These are phyloP conservation scores for Parafenestella ontariensis DNA, from an alignment of 2,329 filamentous ascomycete genomes.

Conservation along the genomic window DNA sequence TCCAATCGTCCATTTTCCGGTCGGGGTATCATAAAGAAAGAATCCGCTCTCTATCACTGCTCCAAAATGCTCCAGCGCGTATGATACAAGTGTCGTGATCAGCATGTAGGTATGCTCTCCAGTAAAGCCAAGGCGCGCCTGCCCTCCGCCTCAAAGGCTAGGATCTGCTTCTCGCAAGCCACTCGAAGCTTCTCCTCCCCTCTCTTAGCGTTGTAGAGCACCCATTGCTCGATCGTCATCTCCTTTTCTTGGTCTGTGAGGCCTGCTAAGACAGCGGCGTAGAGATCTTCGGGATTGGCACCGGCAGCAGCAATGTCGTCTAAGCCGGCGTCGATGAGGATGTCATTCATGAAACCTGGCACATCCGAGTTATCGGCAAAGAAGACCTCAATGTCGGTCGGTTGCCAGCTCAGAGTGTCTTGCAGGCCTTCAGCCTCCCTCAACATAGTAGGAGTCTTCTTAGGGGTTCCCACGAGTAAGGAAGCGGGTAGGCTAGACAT, in stretches of 20 bases:
- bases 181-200: conserved; percentile 80
- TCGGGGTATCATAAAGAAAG: conserved; percentile 34
- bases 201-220: conserved; percentile 78
- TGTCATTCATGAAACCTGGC: conserved; percentile 31
- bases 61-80: conserved; percentile 13
- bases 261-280: conserved; percentile 62
- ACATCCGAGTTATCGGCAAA: conserved; percentile 54
- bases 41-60: conserved; percentile 9
- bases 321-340: conserved; percentile 39
- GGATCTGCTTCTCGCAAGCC: conserved; percentile 85
- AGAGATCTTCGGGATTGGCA: conserved; percentile 44
- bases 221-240: conserved; percentile 96
- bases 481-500: conserved; percentile 27
- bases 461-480: conserved; percentile 47
- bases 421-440: conserved; percentile 19
- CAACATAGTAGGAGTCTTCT: conserved; percentile 26
- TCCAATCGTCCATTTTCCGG: conserved; percentile 3
- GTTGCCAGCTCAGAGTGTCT: conserved; percentile 65
- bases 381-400: conserved; percentile 77
- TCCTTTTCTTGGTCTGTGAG: conserved; percentile 79
- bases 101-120: conserved; percentile 58
- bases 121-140: conserved; percentile 77
- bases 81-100: conserved; percentile 5
- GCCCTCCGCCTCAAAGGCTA: conserved; percentile 83
- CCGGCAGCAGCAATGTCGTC: conserved; percentile 34